Percentiles rank a stretch among this genome's conserved stretches.
phyloP scores from a whole-genome alignment of 768 basidiomycete genomes.

The Coprinopsis cinerea region DNA sequence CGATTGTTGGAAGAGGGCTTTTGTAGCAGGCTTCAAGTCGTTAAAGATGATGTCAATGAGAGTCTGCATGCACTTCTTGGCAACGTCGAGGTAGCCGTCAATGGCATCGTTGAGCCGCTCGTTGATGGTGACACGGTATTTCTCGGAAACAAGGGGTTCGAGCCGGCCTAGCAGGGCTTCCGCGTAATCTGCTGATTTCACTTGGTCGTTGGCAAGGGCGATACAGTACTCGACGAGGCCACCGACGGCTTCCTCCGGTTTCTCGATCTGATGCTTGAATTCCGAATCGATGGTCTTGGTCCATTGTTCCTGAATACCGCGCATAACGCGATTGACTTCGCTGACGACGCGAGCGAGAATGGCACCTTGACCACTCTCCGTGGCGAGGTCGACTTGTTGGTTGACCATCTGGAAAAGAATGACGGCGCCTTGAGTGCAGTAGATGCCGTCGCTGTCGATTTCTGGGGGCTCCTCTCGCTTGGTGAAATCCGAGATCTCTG shows the following conservation, averaged over 20 bases:
- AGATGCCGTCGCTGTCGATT: constrained; percentile 80
- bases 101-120: constrained; percentile 93
- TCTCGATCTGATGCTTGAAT: constrained; percentile 81
- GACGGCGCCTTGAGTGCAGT: constrained; percentile 87
- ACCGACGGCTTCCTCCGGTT: constrained; percentile 79
- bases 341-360: constrained; percentile 88
- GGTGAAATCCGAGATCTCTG: constrained; percentile 80
- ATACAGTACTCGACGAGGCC: constrained; percentile 95
- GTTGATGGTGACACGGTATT: constrained; percentile 78
- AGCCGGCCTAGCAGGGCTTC: constrained; percentile 81
- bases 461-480: constrained; percentile 84
- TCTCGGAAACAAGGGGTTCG: constrained; percentile 89
- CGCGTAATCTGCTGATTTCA: constrained; percentile 91
- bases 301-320: constrained; percentile 84
- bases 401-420: constrained; percentile 99
- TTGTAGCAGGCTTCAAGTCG: constrained; percentile 84
- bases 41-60: constrained; percentile 94
- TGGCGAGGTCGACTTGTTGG: constrained; percentile 90
- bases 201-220: constrained; percentile 95
- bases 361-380: constrained; percentile 92
- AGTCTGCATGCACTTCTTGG: constrained; percentile 93
- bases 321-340: constrained; percentile 88
- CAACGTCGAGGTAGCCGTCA: constrained; percentile 96
- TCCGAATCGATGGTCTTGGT: constrained; percentile 76
- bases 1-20: constrained; percentile 69